Base-by-base conservation (phyloP, 176 grass and related monocot species). In the Ampelocalamus luodianensis region DNA sequence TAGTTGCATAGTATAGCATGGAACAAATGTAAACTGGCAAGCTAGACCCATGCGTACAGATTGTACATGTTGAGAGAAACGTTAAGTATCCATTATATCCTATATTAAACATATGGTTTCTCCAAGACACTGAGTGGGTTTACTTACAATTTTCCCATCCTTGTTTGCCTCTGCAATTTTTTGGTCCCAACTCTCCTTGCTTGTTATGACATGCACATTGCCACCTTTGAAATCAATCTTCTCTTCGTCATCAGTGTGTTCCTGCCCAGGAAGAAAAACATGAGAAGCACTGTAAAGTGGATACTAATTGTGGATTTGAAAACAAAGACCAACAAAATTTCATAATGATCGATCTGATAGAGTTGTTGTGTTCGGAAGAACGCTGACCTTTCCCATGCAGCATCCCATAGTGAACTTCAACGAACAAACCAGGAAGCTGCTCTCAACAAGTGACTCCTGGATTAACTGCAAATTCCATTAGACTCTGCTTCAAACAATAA, bases 191-290 rank as follows among this genome's bases (percentile, higher is more conserved):
- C 51, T 82, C 42, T 96, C 96, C 89, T 94, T 96, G 86, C 50
- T 96, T 60, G 85, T 90, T 76, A 99, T 94, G 44, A 91, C 59
- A 82, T 95, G 88, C 69, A 99, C 96, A 91, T 99, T 96, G 56
- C 91, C 96, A 69, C 89, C 96, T 89, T 85, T 88, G 82, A 89
- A 96, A 73, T 96, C 86, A 79, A 88, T 76, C 69, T 84, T 90
- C 6, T 94, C 91, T 63, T 98, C 93, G 1, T 81, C 74, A 60
- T 93, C 83, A 54, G n/a, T 65, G 79, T 59, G 63, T 62, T 60
- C 72, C 90, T 97, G 76, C 65, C 15, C 24, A 88, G 56, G 88
- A 77, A 70, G 84, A 72, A 82, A 80, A 73, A 49, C 56, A 59
- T 59, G 22, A 59, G 22, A 59, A 23, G 9, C 56, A 59, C 56